These are phyloP conservation scores for Microdochium nivale DNA, from an alignment of 2,329 filamentous ascomycete genomes.

Conservation along the genomic window DNA sequence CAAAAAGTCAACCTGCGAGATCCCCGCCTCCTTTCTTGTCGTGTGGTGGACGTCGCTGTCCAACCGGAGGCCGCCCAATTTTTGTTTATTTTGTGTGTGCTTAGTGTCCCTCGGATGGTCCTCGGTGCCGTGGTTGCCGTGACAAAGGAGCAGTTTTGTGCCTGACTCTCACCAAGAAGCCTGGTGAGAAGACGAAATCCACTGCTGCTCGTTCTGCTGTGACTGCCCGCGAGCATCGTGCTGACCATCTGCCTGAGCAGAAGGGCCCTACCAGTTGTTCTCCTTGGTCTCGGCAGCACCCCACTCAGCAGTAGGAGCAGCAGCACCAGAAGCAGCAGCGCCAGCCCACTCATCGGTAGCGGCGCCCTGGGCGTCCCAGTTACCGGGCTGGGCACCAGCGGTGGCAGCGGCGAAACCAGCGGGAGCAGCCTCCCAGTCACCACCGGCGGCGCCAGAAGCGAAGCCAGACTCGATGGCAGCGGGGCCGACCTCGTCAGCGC, in stretches of 20 bases:
- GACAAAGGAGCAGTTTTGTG: neutral
- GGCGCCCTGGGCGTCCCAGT: conserved; percentile 44
- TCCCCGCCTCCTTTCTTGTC: conserved; percentile 5
- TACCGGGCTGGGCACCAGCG: conserved; percentile 47
- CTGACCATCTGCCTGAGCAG: neutral
- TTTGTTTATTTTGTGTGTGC: neutral
- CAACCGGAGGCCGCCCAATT: conserved; percentile 1
- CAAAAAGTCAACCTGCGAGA: neutral
- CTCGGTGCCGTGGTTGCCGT: neutral
- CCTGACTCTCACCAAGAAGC: neutral
- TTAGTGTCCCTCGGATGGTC: neutral
- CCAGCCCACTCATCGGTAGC: conserved; percentile 53
- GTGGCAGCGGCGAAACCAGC: conserved; percentile 43
- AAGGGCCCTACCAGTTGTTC: conserved; percentile 17
- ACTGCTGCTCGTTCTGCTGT: neutral
- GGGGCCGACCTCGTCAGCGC: conserved; percentile 75
- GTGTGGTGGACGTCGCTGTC: conserved; percentile 6
- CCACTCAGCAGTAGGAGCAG: conserved; percentile 62
- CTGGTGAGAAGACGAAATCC: neutral
- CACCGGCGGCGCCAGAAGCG: conserved; percentile 44
- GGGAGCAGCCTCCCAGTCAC: conserved; percentile 81
- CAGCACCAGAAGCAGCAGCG: conserved; percentile 53
- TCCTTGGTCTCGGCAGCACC: conserved; percentile 47
- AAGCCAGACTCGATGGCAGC: conserved; percentile 74
- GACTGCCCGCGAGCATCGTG: neutral